Evolutionary conservation across 2,329 filamentous ascomycete genomes (phyloP), one percentile per base, ranked within the genome.

Genomic region (Exophiala alcalophila): DNA sequence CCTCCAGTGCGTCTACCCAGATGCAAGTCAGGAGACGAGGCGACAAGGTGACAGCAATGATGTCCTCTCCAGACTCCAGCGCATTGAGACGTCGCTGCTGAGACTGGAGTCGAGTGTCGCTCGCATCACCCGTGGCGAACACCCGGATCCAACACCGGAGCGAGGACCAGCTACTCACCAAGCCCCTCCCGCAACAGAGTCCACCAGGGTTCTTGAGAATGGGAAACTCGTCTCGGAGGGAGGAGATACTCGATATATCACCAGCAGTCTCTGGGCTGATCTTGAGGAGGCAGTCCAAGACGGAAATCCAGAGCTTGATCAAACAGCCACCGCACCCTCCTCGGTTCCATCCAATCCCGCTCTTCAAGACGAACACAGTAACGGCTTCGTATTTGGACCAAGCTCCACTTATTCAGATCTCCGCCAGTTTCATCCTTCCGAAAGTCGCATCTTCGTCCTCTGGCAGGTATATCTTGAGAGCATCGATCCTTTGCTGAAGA

Each of bases 391-490:
- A 10, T 29, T 46, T 33, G 36, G 14, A 4, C 28, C 21, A 4
- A 29, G 6, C 6, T 11, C 18, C 29, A 20, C n/a, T 21, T 12
- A 19, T 5, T 9, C 10, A 11, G 37, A 19, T 15, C 29, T 44
- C 26, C 23, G 16, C 8, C 21, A 44, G 10, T 24, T 51, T 9
- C 56, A 60, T 16, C 58, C 58, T 3, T 34, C 18, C 6, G 19
- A 51, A 9, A 32, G 34, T 11, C 39, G 49, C 23, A 76, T 84
- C 16, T 82, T 86, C 57, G 72, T 74, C 35, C 71, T 91, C 4
- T 91, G 86, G 86, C 82, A 88, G 59, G 69, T 79, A 6, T 89
- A 83, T 52, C 66, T 88, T 8, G 79, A 86, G 33, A 80, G 84
- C 45, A 74, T 82, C 8, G 77, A 80, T 47, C 77, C 77, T 1